phyloP scores from a whole-genome alignment of 352 stramenopile genomes.

The Pythium insidiosum region DNA sequence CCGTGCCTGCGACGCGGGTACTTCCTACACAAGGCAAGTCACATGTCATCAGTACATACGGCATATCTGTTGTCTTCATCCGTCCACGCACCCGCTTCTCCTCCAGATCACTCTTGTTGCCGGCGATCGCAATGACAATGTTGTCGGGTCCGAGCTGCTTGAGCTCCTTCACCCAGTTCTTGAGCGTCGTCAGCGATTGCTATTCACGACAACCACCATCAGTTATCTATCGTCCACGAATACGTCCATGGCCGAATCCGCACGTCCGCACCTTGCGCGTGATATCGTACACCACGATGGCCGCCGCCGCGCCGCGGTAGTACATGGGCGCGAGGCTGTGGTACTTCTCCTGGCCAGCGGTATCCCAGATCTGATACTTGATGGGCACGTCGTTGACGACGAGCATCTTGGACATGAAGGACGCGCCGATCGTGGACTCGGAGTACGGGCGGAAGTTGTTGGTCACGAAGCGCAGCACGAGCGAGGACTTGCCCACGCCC shows the following conservation, averaged over 20 bases:
- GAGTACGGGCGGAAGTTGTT: constrained; percentile 96
- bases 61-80: too few species aligned
- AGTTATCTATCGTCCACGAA: background rate
- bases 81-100: constrained; percentile 63
- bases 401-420: constrained; percentile 97
- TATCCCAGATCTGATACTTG: constrained; percentile 99
- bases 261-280: constrained; percentile 81
- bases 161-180: constrained; percentile 94
- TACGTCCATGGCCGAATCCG: constrained; percentile 10
- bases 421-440: constrained; percentile 96
- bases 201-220: constrained; percentile 16
- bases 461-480: constrained; percentile 95
- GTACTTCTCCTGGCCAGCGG: constrained; percentile 96
- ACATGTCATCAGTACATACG: constrained; percentile 1
- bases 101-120: constrained; percentile 92
- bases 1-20: constrained; percentile 74
- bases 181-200: constrained; percentile 90
- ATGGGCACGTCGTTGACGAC: constrained; percentile 88
- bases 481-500: constrained; percentile 94
- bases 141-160: constrained; percentile 89
- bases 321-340: constrained; percentile 98
- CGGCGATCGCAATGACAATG: constrained; percentile 94
- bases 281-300: constrained; percentile 98
- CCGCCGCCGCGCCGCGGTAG: constrained; percentile 95
- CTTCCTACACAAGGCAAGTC: constrained; percentile 40